A percentile compares a stretch with the other conserved stretches of the same genome.
These are phyloP conservation scores for Picea abies DNA, from an alignment of 83 land plant species.

Conservation along the genomic window DNA sequence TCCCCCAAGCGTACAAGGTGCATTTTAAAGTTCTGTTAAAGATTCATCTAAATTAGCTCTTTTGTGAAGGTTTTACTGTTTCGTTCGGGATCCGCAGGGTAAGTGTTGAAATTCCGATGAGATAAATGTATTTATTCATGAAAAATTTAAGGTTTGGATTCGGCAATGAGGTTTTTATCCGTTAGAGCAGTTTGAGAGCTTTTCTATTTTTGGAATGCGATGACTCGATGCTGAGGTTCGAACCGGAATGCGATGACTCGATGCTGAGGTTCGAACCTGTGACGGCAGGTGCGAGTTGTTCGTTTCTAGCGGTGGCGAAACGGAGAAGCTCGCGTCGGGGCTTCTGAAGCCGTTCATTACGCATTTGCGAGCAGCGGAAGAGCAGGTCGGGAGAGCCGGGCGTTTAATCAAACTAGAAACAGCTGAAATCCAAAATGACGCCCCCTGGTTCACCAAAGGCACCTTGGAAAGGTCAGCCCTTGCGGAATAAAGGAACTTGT, in stretches of 20 bases:
- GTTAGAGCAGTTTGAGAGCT: background rate
- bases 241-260: background rate
- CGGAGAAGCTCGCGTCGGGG: conserved; percentile 85
- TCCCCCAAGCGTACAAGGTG: conserved; percentile 88
- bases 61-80: background rate
- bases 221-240: background rate
- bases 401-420: conserved; percentile 69
- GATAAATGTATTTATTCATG: background rate
- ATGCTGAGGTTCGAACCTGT: conserved; percentile 11
- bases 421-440: conserved; percentile 35
- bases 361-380: conserved; percentile 81
- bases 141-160: too few species aligned
- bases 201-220: conserved; percentile 13
- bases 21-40: background rate
- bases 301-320: conserved; percentile 64
- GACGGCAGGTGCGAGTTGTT: conserved; percentile 77
- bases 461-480: conserved; percentile 70
- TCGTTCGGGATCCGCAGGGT: background rate
- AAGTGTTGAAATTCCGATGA: background rate
- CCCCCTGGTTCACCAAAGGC: conserved; percentile 86
- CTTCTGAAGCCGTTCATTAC: conserved; percentile 74
- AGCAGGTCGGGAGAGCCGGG: conserved; percentile 57
- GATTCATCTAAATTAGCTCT: background rate
- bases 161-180: background rate
- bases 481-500: background rate